These are phyloP conservation scores for Trichoderma sp. DNA, from an alignment of 2,329 filamentous ascomycete species.

Conservation along the genomic window DNA sequence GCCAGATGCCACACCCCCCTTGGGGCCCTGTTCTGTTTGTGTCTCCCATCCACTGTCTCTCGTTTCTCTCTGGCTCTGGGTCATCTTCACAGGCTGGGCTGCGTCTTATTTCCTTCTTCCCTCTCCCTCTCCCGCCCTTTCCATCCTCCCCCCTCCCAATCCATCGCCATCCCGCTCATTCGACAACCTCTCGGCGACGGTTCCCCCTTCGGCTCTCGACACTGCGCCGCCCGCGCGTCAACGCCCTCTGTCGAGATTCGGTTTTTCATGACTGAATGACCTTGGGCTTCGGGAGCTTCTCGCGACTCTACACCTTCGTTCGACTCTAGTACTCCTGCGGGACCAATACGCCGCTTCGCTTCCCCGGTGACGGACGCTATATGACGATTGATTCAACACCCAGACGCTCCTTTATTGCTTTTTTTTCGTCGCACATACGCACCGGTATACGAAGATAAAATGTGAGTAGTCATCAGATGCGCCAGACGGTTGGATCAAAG, in stretches of 20 bases:
- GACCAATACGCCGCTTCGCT: background rate
- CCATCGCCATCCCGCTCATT: slow-evolving; percentile 30
- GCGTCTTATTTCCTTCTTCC: slow-evolving; percentile 27
- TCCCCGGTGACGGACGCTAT: slow-evolving; percentile 25
- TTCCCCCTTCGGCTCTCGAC: slow-evolving; percentile 32
- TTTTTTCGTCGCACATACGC: slow-evolving; percentile 21
- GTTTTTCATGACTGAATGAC: slow-evolving; percentile 29
- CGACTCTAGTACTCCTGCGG: slow-evolving; percentile 20
- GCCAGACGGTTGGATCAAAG: background rate
- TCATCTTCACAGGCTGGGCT: slow-evolving; percentile 28
- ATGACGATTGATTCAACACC: slow-evolving; percentile 42
- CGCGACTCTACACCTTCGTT: slow-evolving; percentile 30
- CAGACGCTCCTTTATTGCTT: slow-evolving; percentile 45
- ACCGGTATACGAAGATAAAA: slow-evolving; percentile 22
- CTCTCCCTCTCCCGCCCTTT: slow-evolving; percentile 28
- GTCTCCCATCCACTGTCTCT: slow-evolving; percentile 31
- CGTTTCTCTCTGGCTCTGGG: slow-evolving; percentile 32
- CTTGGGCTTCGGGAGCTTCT: slow-evolving; percentile 33
- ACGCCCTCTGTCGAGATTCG: slow-evolving; percentile 24
- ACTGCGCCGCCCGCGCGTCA: slow-evolving; percentile 28
- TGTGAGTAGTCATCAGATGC: slow-evolving; percentile 22
- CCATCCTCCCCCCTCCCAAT: slow-evolving; percentile 31
- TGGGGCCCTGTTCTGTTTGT: slow-evolving; percentile 27
- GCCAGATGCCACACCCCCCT: slow-evolving; percentile 24
- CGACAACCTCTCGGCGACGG: slow-evolving; percentile 32